These are phyloP conservation scores for Neovahlkampfia damariscottae DNA, from an alignment of 78 protist species.

Conservation along the genomic window DNA sequence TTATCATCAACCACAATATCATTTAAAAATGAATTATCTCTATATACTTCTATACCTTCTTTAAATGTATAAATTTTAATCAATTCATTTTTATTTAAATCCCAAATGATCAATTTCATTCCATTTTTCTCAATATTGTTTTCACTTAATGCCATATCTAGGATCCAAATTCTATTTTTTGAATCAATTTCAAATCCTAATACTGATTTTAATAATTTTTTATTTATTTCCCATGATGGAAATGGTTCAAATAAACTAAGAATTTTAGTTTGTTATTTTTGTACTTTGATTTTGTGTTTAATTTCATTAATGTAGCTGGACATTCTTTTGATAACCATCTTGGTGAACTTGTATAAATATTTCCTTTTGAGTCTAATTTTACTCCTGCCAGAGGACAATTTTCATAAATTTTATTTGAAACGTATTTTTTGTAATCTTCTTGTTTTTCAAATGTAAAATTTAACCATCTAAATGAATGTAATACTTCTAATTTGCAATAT, in stretches of 20 bases:
- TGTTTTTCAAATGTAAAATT: constrained; percentile 11
- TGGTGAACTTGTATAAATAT: constrained; percentile 14
- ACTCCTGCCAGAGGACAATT: constrained; percentile 17
- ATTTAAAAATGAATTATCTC: constrained; percentile 13
- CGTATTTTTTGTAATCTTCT: background rate
- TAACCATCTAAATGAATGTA: background rate
- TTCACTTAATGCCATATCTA: constrained; percentile 13
- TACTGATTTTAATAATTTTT: background rate
- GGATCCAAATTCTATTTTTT: constrained; percentile 18
- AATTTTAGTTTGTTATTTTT: background rate
- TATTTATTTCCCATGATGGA: constrained; percentile 22
- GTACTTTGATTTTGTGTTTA: background rate
- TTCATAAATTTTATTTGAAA: constrained; percentile 9
- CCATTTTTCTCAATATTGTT: no score
- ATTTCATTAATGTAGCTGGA: constrained; percentile 12
- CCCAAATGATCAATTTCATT: background rate
- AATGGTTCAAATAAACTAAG: background rate
- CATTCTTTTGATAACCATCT: constrained; percentile 9
- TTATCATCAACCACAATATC: constrained; percentile 2
- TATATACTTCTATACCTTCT: background rate
- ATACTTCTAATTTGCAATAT: background rate
- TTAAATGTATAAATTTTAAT: background rate
- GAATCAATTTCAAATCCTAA: constrained; percentile 13
- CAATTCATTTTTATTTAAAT: background rate
- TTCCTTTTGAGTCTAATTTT: constrained; percentile 10